Conservation (phyloP, 768 basidiomycete species). For the Pseudohyphozyma bogoriensis region DNA sequence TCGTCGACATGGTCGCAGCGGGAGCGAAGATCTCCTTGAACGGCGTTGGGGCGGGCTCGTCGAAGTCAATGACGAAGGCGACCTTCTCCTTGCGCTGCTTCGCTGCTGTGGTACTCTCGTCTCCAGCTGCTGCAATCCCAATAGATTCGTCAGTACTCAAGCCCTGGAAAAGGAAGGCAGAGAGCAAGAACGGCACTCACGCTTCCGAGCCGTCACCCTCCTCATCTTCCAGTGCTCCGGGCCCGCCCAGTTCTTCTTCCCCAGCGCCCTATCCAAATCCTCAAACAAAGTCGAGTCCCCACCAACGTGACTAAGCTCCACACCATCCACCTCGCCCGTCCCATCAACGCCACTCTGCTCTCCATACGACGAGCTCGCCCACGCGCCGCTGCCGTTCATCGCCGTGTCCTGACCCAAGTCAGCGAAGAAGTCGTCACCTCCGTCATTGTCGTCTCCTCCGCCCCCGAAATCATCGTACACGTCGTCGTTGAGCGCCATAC, state of each 20-base stretch:
- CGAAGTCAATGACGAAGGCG: conserved; percentile 71
- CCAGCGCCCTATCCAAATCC: conserved; percentile 68
- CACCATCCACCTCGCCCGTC: background rate
- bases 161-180: no score
- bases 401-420: conserved; percentile 32
- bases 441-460: conserved; percentile 19
- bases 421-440: conserved; percentile 34
- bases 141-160: background rate
- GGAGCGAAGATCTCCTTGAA: conserved; percentile 67
- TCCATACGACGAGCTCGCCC: conserved; percentile 10
- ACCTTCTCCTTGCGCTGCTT: conserved; percentile 48
- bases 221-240: conserved; percentile 97
- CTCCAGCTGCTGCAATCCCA: background rate
- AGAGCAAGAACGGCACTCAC: background rate
- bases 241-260: conserved; percentile 89
- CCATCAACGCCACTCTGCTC: conserved; percentile 7
- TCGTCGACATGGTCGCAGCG: conserved; percentile 58
- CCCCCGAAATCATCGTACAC: conserved; percentile 21
- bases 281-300: conserved; percentile 63
- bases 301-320: conserved; percentile 46
- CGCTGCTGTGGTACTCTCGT: conserved; percentile 7
- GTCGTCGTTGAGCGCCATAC: conserved; percentile 3
- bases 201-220: conserved; percentile 8
- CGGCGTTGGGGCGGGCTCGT: conserved; percentile 50
- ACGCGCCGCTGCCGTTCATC: conserved; percentile 2